Base-by-base conservation (phyloP, 495 filamentous ascomycete species). In the Rhypophila decipiens region DNA sequence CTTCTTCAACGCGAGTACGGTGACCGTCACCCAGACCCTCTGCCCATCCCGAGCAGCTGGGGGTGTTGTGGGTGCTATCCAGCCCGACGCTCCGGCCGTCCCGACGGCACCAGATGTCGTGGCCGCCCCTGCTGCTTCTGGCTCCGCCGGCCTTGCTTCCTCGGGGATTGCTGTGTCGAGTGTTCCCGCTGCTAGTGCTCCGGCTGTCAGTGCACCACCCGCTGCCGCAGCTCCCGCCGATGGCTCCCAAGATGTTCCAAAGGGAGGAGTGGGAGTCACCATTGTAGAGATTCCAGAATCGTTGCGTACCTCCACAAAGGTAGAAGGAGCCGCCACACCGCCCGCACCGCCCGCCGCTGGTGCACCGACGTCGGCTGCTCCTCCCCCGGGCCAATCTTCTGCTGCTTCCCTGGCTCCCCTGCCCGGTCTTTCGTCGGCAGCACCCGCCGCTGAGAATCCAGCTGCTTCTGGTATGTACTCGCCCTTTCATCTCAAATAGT, bases 1-100 rank as follows among this genome's bases (percentile, higher is more conserved):
- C 1, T 60, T 42, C 15, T 57, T 56, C 38, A 67, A 68, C 46
- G 51, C 44, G 17, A 64, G 61, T 2, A 52, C 61, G 3, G 53
- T 49, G 24, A 60, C 60, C 0, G 42, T 71, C 15, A 72, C 71
- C 21, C 59, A 63, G 42, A 60, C 54, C 1, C 47, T 61, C 15
- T 60, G 47, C 39, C 47, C 51, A 2, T 50, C 50, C 5, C 42
- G 50, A 23, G 57, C 50, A 29, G 22, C 52, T 17, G 51, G 42
- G 19, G 60, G 46, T 33, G 51, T 43, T 44, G 38, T 35, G 21
- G 45, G 40, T 22, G 47, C 37, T 2, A 37, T n/a, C n/a, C n/a
- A n/a, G n/a, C n/a, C n/a, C n/a, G n/a, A n/a, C 2, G 21, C 5
- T 20, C 19, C 31, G 17, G 35, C 19, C 12, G 49, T 18, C 17